These are phyloP conservation scores for Penicillium verrucosum DNA, from an alignment of 2,329 filamentous ascomycete genomes.

Conservation along the genomic window DNA sequence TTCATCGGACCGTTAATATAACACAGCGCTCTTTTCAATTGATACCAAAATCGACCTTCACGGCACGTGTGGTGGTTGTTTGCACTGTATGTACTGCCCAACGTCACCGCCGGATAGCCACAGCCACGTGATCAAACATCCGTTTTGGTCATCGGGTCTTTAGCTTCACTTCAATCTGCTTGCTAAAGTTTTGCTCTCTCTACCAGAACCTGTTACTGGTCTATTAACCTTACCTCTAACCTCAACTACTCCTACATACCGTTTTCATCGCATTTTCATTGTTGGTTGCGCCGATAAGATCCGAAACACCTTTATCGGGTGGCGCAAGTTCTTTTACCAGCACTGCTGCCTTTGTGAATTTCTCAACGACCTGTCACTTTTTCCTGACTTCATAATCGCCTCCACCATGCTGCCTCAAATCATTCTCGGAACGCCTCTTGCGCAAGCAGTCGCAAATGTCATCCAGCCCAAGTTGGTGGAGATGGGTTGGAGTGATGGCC, in stretches of 20 bases:
- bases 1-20: background rate
- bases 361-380: background rate
- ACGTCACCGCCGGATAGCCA: constrained; percentile 76
- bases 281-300: constrained; percentile 1
- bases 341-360: constrained; percentile 2
- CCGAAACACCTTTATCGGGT: constrained; percentile 13
- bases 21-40: too few species aligned
- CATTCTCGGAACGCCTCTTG: constrained; percentile 78
- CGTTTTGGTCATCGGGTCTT: constrained; percentile 5
- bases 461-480: constrained; percentile 91
- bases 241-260: background rate
- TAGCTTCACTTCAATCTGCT: constrained; percentile 1
- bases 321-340: constrained; percentile 16
- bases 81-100: background rate
- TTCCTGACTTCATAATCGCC: background rate
- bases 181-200: background rate
- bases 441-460: constrained; percentile 73
- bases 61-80: background rate
- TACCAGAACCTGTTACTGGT: background rate
- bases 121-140: constrained; percentile 35
- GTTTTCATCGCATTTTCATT: background rate
- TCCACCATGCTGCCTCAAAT: constrained; percentile 50
- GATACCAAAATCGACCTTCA: background rate
- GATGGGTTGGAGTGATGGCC: constrained; percentile 83
- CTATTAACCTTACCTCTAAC: background rate